Conservation (phyloP, 225 moss, liverwort and hornwort genomes). For the Marchantia paleacea region DNA sequence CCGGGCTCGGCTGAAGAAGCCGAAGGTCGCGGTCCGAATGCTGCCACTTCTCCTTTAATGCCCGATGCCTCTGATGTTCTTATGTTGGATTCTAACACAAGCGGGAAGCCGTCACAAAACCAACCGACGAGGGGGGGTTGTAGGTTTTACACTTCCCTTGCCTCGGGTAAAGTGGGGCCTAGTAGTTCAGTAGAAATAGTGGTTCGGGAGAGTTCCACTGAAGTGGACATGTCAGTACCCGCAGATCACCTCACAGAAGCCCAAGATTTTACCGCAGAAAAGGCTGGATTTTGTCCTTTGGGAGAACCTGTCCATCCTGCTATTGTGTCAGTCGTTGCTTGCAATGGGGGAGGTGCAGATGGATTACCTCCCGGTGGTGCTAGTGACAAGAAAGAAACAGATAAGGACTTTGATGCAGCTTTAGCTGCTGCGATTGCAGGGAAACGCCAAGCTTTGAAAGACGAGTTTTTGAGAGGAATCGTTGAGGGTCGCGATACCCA, state of each 20-base stretch:
- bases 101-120: slow-evolving; percentile 32
- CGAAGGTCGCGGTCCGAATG: slow-evolving; percentile 31
- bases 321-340: slow-evolving; percentile 33
- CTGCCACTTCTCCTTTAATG: slow-evolving; percentile 28
- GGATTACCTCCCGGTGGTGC: slow-evolving; percentile 37
- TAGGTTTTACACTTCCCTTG: slow-evolving; percentile 34
- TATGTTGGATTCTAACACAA: slow-evolving; percentile 33
- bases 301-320: slow-evolving; percentile 35
- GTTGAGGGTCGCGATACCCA: slow-evolving; percentile 45
- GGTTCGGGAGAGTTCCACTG: slow-evolving; percentile 43
- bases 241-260: slow-evolving; percentile 41
- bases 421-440: slow-evolving; percentile 49
- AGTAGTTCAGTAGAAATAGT: slow-evolving; percentile 46
- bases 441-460: slow-evolving; percentile 47
- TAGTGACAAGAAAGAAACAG: slow-evolving; percentile 49
- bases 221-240: slow-evolving; percentile 51
- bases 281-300: slow-evolving; percentile 33
- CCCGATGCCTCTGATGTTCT: slow-evolving; percentile 33
- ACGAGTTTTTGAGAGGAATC: slow-evolving; percentile 49
- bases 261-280: slow-evolving; percentile 44
- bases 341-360: slow-evolving; percentile 44
- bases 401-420: slow-evolving; percentile 47
- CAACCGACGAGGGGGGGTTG: slow-evolving; percentile 25
- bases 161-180: slow-evolving; percentile 45
- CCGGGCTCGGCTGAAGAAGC: slow-evolving; percentile 35